Base-by-base conservation (phyloP, 2,329 filamentous ascomycete species). In the Bretziella fagacearum region DNA sequence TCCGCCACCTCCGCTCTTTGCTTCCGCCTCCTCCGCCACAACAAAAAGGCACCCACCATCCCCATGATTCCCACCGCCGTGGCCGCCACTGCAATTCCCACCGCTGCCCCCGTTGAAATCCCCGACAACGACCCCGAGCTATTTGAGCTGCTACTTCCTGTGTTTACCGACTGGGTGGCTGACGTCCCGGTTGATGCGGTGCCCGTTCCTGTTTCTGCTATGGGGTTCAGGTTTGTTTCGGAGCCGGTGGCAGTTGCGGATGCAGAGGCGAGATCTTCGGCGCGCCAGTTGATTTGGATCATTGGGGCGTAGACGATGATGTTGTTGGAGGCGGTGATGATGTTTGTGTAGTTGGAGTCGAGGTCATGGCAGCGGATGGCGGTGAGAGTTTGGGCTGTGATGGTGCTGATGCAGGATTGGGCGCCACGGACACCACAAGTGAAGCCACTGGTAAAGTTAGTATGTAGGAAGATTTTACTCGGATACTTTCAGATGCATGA, bases 211-310 rank as follows among this genome's bases (percentile, higher is more conserved):
- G 40, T 43, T 29, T 39, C 35, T 11, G 35, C n/a, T 7, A 39
- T 8, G 6, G 35, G 35, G 17, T 39, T 39, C 17, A 39, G 15
- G 35, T 7, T 22, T 39, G 35, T 39, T 39, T 39, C 35, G 35
- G 35, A 39, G 35, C 35, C 35, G 17, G 40, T 17, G 15, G 25
- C 5, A 3, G 15, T 30, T 2, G 53, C 42, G 2, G 51, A 18
- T 3, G 53, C 48, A 2, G 50, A 32, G 7, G 52, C 39, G 2
- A 58, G 18, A 33, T 60, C 58, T 7, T 48, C 50, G 4, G 53
- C 37, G 27, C 55, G 52, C 42, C 50, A 53, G 36, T 56, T 55
- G 43, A 61, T 55, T 51, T 61, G 59, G 52, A 60, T 55, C 43
- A 61, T 51, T 1, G 58, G 59, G 10, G 57, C 58, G 7, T 36